Conservation (phyloP, 345 rosid genomes). For the Camelina sativa region DNA sequence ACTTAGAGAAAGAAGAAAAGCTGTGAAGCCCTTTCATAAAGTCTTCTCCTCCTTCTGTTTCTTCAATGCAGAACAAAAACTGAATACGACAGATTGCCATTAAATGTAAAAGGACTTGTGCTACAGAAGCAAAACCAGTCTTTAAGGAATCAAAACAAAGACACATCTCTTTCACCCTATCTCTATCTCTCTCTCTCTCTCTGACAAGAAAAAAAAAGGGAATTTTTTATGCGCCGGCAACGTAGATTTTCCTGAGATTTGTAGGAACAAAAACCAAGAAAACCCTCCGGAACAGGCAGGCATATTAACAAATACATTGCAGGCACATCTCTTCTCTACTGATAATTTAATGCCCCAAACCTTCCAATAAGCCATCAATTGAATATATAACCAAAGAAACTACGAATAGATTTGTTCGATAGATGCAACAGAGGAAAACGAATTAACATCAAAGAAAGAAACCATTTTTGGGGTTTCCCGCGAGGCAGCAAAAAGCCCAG, state of each 20-base stretch:
- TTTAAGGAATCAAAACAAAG: slow-evolving; percentile 35
- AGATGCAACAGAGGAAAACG: slow-evolving; percentile 2
- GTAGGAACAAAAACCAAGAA: slow-evolving; percentile 4
- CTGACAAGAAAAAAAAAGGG: slow-evolving; percentile 13
- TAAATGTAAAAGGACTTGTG: slow-evolving; percentile 43
- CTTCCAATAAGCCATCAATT: slow-evolving; percentile 13
- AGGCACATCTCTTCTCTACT: slow-evolving; percentile 21
- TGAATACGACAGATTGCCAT: slow-evolving; percentile 50
- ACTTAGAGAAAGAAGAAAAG: slow-evolving; percentile 36
- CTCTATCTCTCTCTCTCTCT: slow-evolving; percentile 16
- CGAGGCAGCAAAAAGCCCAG: slow-evolving; percentile 23
- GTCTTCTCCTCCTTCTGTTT: slow-evolving; percentile 37
- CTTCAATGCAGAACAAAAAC: slow-evolving; percentile 40
- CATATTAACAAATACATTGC: slow-evolving; percentile 35
- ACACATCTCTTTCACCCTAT: slow-evolving; percentile 19
- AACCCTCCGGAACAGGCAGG: slow-evolving; percentile 1
- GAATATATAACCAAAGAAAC: slow-evolving; percentile 5
- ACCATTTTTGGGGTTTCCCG: slow-evolving; percentile 32
- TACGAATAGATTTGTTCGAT: slow-evolving; percentile 13
- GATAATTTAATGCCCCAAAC: slow-evolving; percentile 25
- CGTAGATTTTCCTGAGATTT: slow-evolving; percentile 27
- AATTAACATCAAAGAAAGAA: background rate
- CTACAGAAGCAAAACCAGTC: slow-evolving; percentile 28
- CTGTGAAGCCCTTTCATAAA: slow-evolving; percentile 55
- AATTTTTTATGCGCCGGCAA: slow-evolving; percentile 21